Base-by-base conservation (phyloP, 805 yeast species). In the Metschnikowia continentalis region DNA sequence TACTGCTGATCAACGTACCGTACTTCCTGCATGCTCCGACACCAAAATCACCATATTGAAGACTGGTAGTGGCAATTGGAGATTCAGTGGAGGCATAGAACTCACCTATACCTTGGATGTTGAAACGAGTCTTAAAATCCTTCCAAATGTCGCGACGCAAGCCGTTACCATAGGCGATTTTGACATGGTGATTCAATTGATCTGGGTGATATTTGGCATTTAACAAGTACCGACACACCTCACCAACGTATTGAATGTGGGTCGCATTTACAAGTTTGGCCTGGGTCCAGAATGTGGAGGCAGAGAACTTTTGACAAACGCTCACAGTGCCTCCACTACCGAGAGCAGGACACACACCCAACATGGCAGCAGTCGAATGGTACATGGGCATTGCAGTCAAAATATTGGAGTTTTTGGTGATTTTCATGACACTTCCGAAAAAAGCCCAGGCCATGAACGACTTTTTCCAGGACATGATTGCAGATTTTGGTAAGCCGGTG, bases 331-430 rank as follows among this genome's bases (percentile, higher is more conserved):
- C 94, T 46, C 96, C 96, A 40, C 70, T 72, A 4, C 68, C 62
- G 32, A 77, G 59, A 0, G 84, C 74, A 0, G 96, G 90, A 61
- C 91, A 76, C 5, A 86, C 81, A 11, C 97, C 97, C 49, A 91
- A 70, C 68, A 90, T 78, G 0, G 96, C 87, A 3, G 97, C 97
- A 0, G 97, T 91, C 0, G 96, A 89, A 67, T 91, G 98, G 64
- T 92, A 91, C 53, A 92, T 72, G 1, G 98, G 98, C 98, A 91
- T 91, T 1, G 96, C 88, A 0, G 96, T 88, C 70, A 86, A 87
- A 8, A 89, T 83, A 11, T 77, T 79, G 14, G 87, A 81, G 3
- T 71, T 64, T 5, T 66, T 54, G n/a, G 71, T 66, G 57, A 89
- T 74, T 52, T 82, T 78, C 71, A 86, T 78, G 39, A 88, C 84